phyloP scores from a whole-genome alignment of 2,329 filamentous ascomycete genomes.

The Cordyceps militaris region DNA sequence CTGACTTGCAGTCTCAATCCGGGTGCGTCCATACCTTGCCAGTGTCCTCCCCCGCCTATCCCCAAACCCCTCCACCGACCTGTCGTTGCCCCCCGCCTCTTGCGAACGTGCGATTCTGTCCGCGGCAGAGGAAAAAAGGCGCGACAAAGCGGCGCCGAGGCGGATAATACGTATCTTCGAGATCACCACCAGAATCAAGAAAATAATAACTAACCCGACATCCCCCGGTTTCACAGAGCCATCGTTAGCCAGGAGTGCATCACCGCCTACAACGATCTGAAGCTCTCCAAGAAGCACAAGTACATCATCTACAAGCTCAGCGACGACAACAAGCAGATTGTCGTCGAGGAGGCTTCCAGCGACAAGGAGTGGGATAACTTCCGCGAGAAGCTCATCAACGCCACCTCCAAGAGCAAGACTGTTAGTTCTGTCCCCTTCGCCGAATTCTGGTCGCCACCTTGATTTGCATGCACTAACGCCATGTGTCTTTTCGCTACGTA shows the following conservation, averaged over 20 bases:
- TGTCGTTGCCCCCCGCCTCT: constrained; percentile 3
- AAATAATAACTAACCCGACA: not conserved
- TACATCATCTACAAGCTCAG: constrained; percentile 86
- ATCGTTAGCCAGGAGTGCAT: constrained; percentile 66
- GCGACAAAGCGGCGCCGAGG: not conserved
- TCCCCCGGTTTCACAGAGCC: constrained; percentile 44
- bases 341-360: constrained; percentile 65
- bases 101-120: constrained; percentile 5
- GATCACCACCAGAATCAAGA: not conserved
- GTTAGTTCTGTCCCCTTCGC: constrained; percentile 36
- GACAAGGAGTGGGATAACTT: constrained; percentile 64
- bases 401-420: constrained; percentile 63
- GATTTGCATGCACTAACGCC: not conserved
- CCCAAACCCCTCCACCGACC: constrained; percentile 10
- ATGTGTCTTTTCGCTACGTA: constrained; percentile 20
- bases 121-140: not conserved
- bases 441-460: not conserved
- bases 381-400: constrained; percentile 68
- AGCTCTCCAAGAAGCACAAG: constrained; percentile 74
- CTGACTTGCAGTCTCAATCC: constrained; percentile 54
- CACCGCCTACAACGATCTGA: constrained; percentile 69
- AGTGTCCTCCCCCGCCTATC: constrained; percentile 4
- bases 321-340: constrained; percentile 75
- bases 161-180: not conserved
- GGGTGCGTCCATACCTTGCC: constrained; percentile 44